Conservation (phyloP, 371 early-diverging fungal species). For the Vairimorpha necatrix region DNA sequence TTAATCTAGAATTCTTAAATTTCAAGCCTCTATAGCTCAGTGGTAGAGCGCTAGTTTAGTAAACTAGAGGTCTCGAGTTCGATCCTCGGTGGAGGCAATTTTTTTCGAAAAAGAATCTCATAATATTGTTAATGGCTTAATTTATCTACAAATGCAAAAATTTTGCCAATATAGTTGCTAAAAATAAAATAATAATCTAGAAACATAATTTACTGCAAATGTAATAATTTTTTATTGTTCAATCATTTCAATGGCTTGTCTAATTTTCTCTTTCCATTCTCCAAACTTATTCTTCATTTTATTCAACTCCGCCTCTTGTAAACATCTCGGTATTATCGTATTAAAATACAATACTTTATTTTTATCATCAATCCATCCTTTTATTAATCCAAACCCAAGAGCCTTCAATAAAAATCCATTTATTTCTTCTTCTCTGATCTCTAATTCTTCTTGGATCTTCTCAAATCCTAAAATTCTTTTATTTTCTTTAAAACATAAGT, state of each 20-base stretch:
- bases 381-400: constrained; percentile 34
- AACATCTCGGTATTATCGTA: constrained; percentile 34
- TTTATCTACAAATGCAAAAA: too few species aligned
- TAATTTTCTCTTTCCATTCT: constrained; percentile 25
- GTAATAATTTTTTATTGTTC: constrained; percentile 10
- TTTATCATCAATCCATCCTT: constrained; percentile 50
- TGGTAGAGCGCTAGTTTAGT: constrained; percentile 58
- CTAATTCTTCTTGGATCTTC: constrained; percentile 10
- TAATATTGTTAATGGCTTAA: too few species aligned
- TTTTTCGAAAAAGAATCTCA: not conserved
- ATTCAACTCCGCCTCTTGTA: constrained; percentile 21
- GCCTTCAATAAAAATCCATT: constrained; percentile 36
- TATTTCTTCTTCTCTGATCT: constrained; percentile 9
- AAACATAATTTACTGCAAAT: too few species aligned
- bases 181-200: too few species aligned
- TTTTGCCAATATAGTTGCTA: too few species aligned
- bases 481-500: constrained; percentile 27
- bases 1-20: too few species aligned
- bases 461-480: constrained; percentile 12
- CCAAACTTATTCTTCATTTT: constrained; percentile 38
- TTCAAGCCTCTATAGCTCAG: constrained; percentile 51
- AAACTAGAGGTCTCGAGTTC: constrained; percentile 55
- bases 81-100: constrained; percentile 46
- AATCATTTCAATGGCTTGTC: constrained; percentile 21
- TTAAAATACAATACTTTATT: constrained; percentile 39